Evolutionary conservation across 345 rosid genomes (phyloP).

Genomic region (Salix arbutifolia): DNA sequence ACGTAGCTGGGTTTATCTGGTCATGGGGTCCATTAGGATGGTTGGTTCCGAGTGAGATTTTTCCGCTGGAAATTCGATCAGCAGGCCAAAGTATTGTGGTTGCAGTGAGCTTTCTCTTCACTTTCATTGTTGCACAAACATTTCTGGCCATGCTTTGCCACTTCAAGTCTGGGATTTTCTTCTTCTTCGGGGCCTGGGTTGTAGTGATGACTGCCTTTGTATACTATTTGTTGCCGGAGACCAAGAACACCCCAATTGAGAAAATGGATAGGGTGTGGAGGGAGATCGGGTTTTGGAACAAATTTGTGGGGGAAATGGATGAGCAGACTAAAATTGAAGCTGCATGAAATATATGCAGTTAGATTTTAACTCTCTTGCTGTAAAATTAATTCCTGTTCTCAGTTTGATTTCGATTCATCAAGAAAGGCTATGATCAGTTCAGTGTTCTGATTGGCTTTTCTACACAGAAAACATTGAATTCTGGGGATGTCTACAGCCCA

Average conservation of each 20-base stretch:
- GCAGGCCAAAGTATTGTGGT: slow-evolving; percentile 60
- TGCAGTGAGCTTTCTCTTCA: slow-evolving; percentile 50
- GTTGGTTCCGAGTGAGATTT: slow-evolving; percentile 70
- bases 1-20: slow-evolving; percentile 58
- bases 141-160: slow-evolving; percentile 55
- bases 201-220: slow-evolving; percentile 49
- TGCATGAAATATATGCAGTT: too few relatives aligned
- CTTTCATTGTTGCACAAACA: slow-evolving; percentile 53
- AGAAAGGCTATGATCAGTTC: too few relatives aligned
- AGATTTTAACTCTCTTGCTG: too few relatives aligned
- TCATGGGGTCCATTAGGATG: slow-evolving; percentile 81
- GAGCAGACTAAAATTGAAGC: slow-evolving; percentile 21
- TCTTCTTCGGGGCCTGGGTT: slow-evolving; percentile 54
- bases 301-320: slow-evolving; percentile 26
- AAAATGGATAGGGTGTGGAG: slow-evolving; percentile 58
- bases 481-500: too few relatives aligned
- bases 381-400: too few relatives aligned
- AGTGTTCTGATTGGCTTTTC: too few relatives aligned
- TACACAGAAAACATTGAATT: too few relatives aligned
- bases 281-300: slow-evolving; percentile 50
- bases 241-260: slow-evolving; percentile 56
- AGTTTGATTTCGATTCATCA: too few relatives aligned
- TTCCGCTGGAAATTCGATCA: slow-evolving; percentile 49
- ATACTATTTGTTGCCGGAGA: slow-evolving; percentile 52
- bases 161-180: slow-evolving; percentile 57